These are phyloP conservation scores for Typha latifolia DNA, from an alignment of 176 grass and related monocot genomes.

Conservation along the genomic window DNA sequence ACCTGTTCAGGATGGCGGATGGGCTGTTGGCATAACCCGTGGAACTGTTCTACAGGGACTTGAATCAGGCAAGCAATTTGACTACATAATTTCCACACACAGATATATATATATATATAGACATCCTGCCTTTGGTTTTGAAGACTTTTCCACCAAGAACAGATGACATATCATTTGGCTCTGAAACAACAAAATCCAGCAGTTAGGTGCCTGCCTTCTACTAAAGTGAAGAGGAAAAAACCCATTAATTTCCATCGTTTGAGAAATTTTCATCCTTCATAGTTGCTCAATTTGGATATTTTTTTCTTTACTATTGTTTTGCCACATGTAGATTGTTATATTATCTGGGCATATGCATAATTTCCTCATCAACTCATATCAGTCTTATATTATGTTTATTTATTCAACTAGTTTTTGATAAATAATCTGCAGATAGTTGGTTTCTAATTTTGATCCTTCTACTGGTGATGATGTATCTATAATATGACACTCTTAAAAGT, in stretches of 20 bases:
- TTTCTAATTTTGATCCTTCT: too few species aligned
- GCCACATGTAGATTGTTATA: too few species aligned
- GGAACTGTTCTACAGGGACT: slow-evolving; percentile 71
- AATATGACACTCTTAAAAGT: too few species aligned
- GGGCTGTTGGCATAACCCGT: slow-evolving; percentile 84
- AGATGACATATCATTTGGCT: neutral
- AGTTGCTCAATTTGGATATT: neutral
- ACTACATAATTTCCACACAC: slow-evolving; percentile 4
- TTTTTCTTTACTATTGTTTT: neutral
- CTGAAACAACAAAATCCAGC: neutral
- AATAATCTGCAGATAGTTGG: too few species aligned
- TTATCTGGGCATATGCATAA: too few species aligned
- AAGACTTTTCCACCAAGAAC: neutral
- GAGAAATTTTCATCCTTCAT: too few species aligned
- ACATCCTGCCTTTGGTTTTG: neutral
- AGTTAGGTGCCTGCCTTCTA: neutral
- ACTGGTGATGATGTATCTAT: too few species aligned
- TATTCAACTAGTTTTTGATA: too few species aligned
- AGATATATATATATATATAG: too few species aligned
- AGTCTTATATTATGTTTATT: too few species aligned
- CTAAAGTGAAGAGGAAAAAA: neutral
- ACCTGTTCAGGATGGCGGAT: slow-evolving; percentile 37
- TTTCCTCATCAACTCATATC: too few species aligned
- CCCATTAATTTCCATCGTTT: neutral
- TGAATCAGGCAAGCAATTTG: slow-evolving; percentile 42